Evolutionary conservation across 2,329 filamentous ascomycete species (phyloP).

Genomic region (Epichloe gansuensis): DNA sequence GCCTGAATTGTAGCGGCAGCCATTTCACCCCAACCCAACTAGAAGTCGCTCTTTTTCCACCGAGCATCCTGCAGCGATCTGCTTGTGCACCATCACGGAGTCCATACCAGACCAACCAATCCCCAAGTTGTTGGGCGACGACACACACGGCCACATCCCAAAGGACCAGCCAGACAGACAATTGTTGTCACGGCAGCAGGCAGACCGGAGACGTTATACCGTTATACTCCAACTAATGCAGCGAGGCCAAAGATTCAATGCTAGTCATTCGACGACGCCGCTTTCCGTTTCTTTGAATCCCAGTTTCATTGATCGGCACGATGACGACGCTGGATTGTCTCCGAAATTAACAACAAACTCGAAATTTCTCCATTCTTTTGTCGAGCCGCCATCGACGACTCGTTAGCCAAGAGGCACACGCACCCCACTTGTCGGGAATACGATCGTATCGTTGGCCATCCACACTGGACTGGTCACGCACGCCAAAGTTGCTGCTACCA

Average conservation of each 20-base stretch:
- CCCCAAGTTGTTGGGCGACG: not conserved
- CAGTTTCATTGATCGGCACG: not conserved
- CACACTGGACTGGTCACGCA: constrained; percentile 1
- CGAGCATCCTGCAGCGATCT: not conserved
- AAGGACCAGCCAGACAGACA: not conserved
- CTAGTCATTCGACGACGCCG: not conserved
- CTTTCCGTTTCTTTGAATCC: not conserved
- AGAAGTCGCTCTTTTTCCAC: constrained; percentile 4
- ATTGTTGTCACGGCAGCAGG: not conserved
- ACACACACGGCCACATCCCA: not conserved
- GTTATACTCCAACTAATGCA: not conserved
- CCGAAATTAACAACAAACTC: not conserved
- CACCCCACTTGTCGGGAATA: constrained; percentile 7
- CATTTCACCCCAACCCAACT: not conserved
- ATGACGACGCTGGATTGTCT: constrained; percentile 4
- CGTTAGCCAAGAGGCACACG: not conserved
- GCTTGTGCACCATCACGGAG: not conserved
- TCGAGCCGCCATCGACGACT: constrained; percentile 1
- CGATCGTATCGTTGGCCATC: constrained; percentile 10
- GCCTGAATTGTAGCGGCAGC: not conserved
- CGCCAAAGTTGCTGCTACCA: constrained; percentile 13
- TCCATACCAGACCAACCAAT: not conserved
- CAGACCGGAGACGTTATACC: not conserved
- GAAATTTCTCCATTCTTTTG: constrained; percentile 7
- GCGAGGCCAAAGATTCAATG: not conserved